phyloP scores from a whole-genome alignment of 257 asterid species.

The Hygrophila difformis region DNA sequence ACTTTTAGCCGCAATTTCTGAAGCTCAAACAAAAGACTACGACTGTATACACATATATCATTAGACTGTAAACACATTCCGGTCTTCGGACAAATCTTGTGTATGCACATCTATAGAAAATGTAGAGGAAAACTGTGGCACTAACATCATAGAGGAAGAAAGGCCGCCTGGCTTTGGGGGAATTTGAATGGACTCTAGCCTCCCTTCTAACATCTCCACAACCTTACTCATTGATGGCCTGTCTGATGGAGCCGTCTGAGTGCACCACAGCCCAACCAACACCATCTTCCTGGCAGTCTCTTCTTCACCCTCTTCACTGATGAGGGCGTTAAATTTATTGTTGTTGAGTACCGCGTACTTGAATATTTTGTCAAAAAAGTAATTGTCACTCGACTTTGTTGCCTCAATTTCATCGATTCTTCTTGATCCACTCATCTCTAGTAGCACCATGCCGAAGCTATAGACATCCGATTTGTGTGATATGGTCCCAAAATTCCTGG shows the following conservation, averaged over 20 bases:
- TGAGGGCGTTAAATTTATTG: slow-evolving; percentile 12
- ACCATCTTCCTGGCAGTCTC: slow-evolving; percentile 41
- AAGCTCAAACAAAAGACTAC: too few species aligned
- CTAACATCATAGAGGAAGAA: slow-evolving; percentile 14
- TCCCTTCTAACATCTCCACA: slow-evolving; percentile 58
- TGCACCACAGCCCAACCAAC: slow-evolving; percentile 62
- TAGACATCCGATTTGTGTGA: slow-evolving; percentile 69
- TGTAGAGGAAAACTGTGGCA: too few species aligned
- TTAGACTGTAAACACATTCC: too few species aligned
- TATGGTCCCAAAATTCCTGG: slow-evolving; percentile 42
- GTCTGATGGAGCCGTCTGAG: slow-evolving; percentile 44
- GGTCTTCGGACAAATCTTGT: too few species aligned
- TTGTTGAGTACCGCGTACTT: slow-evolving; percentile 26
- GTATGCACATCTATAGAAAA: too few species aligned
- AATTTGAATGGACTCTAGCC: slow-evolving; percentile 29
- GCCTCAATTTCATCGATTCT: slow-evolving; percentile 15
- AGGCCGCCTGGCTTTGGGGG: slow-evolving; percentile 45
- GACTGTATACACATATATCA: too few species aligned
- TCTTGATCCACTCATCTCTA: slow-evolving; percentile 51
- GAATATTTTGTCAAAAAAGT: slow-evolving; percentile 44
- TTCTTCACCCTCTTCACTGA: slow-evolving; percentile 30
- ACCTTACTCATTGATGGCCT: slow-evolving; percentile 53
- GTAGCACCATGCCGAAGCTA: slow-evolving; percentile 67
- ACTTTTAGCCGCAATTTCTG: too few species aligned
- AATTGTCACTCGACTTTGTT: slow-evolving; percentile 23